Conservation (phyloP, 2,329 filamentous ascomycete species). For the Penicillium sp. region DNA sequence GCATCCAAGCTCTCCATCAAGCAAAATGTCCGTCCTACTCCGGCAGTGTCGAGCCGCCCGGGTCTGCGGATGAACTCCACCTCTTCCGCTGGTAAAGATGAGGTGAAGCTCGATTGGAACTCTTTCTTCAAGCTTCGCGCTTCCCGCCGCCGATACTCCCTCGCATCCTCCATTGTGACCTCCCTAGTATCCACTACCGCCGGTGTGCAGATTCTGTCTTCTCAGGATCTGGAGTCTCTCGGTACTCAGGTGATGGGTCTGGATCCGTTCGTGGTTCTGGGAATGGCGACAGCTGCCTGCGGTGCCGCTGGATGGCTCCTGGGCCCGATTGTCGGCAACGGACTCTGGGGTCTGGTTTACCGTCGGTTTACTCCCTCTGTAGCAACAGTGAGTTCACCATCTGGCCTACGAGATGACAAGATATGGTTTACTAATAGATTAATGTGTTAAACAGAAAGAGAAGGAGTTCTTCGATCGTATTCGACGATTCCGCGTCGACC, state of each 20-base stretch:
- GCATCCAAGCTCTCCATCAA: constrained; percentile 16
- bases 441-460: constrained; percentile 65
- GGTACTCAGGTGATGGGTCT: constrained; percentile 72
- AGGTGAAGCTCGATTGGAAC: constrained; percentile 73
- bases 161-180: constrained; percentile 70
- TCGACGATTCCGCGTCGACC: constrained; percentile 89
- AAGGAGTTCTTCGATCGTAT: constrained; percentile 89
- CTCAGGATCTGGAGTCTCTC: constrained; percentile 65
- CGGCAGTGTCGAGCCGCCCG: constrained; percentile 5
- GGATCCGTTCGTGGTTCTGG: constrained; percentile 84
- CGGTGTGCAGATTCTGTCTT: constrained; percentile 59
- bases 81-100: constrained; percentile 30
- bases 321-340: constrained; percentile 78
- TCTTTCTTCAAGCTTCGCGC: constrained; percentile 88
- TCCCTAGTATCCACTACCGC: constrained; percentile 61
- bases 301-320: constrained; percentile 83
- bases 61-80: constrained; percentile 30
- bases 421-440: background rate
- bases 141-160: constrained; percentile 78
- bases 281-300: constrained; percentile 73
- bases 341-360: constrained; percentile 75
- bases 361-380: constrained; percentile 70
- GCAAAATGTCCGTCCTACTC: constrained; percentile 8
- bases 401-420: background rate
- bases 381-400: constrained; percentile 56